Evolutionary conservation across 352 stramenopile species (phyloP).

Genomic region (Pythium insidiosum): DNA sequence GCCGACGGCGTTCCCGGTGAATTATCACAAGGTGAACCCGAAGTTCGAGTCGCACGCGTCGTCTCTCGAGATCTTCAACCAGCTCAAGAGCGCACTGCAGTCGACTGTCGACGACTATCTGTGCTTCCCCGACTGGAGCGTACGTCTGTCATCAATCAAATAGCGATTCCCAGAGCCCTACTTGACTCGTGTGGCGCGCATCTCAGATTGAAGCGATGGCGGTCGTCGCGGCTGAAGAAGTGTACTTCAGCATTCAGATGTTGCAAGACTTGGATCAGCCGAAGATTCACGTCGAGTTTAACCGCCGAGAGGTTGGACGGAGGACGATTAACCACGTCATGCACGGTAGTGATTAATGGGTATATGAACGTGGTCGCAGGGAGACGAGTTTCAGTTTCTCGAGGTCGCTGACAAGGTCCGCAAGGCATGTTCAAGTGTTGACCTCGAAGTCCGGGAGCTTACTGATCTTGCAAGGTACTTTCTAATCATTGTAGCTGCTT

Average conservation of each 20-base stretch:
- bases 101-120: slow-evolving; percentile 41
- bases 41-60: slow-evolving; percentile 63
- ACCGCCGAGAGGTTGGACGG: slow-evolving; percentile 40
- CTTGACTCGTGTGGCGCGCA: too few species aligned
- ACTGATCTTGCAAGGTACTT: too few species aligned
- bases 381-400: slow-evolving; percentile 58
- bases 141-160: slow-evolving; percentile 21
- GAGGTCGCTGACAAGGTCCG: slow-evolving; percentile 56
- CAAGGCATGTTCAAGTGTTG: slow-evolving; percentile 46
- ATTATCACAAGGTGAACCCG: slow-evolving; percentile 59
- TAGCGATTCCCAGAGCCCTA: too few species aligned
- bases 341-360: too few species aligned
- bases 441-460: slow-evolving; percentile 50
- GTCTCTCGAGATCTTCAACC: slow-evolving; percentile 31
- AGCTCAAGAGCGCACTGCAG: slow-evolving; percentile 37
- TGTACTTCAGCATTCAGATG: slow-evolving; percentile 54
- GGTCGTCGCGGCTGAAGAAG: slow-evolving; percentile 54
- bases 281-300: slow-evolving; percentile 63
- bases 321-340: background rate
- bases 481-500: background rate
- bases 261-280: slow-evolving; percentile 37
- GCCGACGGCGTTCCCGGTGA: slow-evolving; percentile 32
- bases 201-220: slow-evolving; percentile 56
- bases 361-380: too few species aligned
- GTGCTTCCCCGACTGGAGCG: slow-evolving; percentile 46